These are phyloP conservation scores for Arabidopsis suecica DNA, from an alignment of 345 rosid species.

Conservation along the genomic window DNA sequence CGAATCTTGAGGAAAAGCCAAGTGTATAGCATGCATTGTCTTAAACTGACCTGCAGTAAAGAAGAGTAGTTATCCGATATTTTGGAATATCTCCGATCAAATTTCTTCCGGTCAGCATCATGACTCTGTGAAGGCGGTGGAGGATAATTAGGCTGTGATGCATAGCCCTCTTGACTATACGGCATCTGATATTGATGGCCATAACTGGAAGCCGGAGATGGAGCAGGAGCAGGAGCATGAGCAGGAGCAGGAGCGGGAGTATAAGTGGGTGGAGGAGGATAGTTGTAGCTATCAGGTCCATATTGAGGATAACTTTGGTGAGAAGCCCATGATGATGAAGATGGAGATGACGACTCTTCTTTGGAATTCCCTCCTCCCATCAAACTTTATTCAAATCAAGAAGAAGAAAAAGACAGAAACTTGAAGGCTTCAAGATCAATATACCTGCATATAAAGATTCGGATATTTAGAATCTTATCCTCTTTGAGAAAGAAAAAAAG, in stretches of 20 bases:
- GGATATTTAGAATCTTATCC: conserved; percentile 21
- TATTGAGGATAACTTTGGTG: conserved; percentile 48
- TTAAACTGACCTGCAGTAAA: conserved; percentile 66
- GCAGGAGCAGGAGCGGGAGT: conserved; percentile 25
- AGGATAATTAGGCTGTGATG: conserved; percentile 44
- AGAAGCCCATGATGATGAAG: conserved; percentile 61
- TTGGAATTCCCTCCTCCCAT: conserved; percentile 82
- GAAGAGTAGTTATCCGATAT: conserved; percentile 85
- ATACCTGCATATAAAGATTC: conserved; percentile 31
- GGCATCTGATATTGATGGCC: conserved; percentile 31
- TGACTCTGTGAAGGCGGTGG: conserved; percentile 41
- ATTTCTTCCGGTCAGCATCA: conserved; percentile 49
- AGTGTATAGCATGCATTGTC: not conserved
- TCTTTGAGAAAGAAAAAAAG: not conserved
- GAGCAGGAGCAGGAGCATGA: conserved; percentile 25
- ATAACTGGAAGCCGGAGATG: conserved; percentile 5
- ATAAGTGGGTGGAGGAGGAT: conserved; percentile 45
- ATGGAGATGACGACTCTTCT: conserved; percentile 49
- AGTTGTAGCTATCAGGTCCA: conserved; percentile 56
- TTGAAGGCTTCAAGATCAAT: conserved; percentile 8
- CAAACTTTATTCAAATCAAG: conserved; percentile 12
- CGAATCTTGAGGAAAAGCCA: not conserved
- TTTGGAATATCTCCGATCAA: conserved; percentile 77
- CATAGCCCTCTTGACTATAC: conserved; percentile 39
- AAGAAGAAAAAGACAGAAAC: not conserved